These are phyloP conservation scores for Dryadomyces quercivorus DNA, from an alignment of 2,329 filamentous ascomycete genomes.

Conservation along the genomic window DNA sequence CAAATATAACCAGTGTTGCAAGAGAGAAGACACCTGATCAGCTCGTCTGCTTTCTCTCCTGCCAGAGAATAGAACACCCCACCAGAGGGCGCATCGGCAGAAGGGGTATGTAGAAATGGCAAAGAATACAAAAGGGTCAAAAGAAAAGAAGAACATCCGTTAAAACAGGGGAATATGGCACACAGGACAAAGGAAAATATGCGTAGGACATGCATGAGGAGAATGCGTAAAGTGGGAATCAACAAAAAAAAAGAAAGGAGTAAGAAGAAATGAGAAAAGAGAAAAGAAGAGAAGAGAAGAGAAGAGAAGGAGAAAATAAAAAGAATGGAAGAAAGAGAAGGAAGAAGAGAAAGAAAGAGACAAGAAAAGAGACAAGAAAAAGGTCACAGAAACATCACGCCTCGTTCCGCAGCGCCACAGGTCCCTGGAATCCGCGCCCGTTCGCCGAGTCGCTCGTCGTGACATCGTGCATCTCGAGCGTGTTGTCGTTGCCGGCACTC, in stretches of 20 bases:
- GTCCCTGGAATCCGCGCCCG: constrained; percentile 40
- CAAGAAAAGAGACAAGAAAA: neutral
- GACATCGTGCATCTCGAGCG: constrained; percentile 63
- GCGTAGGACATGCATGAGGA: neutral
- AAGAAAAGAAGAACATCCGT: no score
- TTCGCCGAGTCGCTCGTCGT: constrained; percentile 18
- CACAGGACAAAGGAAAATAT: no score
- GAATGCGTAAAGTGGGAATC: neutral
- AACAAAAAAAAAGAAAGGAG: neutral
- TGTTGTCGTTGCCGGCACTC: neutral
- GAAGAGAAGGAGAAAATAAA: neutral
- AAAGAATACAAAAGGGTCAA: no score
- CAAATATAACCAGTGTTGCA: no score
- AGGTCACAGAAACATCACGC: neutral
- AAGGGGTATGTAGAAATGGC: no score
- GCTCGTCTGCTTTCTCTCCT: no score
- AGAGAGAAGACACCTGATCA: no score
- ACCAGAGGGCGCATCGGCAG: no score
- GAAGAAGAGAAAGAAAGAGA: neutral
- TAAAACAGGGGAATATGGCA: no score
- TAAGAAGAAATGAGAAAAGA: neutral
- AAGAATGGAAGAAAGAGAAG: neutral
- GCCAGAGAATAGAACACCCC: no score
- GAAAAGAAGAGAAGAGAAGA: neutral
- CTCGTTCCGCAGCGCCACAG: constrained; percentile 29